Base-by-base conservation (phyloP, 2,329 filamentous ascomycete species). In the Chrysoporthe deuterocubensis region DNA sequence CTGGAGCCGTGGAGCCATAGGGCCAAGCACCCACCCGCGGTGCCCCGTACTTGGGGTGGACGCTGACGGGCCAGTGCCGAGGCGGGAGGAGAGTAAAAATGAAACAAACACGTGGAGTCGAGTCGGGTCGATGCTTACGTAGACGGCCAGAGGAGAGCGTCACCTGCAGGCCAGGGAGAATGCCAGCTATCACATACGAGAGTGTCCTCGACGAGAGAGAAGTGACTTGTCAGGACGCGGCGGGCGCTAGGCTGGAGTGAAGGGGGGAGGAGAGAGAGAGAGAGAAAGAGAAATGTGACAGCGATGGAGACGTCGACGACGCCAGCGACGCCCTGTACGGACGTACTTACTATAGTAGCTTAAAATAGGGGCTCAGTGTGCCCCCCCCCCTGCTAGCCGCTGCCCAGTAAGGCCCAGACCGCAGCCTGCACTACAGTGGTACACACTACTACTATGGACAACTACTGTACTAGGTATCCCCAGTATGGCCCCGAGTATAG, bases 221-320 rank as follows among this genome's bases (percentile, higher is more conserved):
- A n/a, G n/a, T 9, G 9, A 40, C 37, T 5, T 9, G 9, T 40
- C 37, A 40, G 37, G 26, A 26, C 2, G 26, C 2, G 26, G 26
- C 26, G 26, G 26, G 26, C 26, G 26, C 26, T 26, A 26, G 2
- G 26, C 26, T 26, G 26, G 26, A 2, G 26, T 26, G 2, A 26
- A 26, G 26, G 16, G 7, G 16, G n/a, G 44, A n/a, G 7, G 44
- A n/a, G 16, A 46, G 11, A 46, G 44, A 46, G 16, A 46, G 14
- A 11, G 48, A 26, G 9, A 48, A 48, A 48, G 18, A 48, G 18
- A 48, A 1, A 48, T 48, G 18, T 16, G 13, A 16, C n/a, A 8
- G 46, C n/a, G 46, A 26, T 50, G 48, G 21, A 52, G 48, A 52
- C 21, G 13, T 54, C 32, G 50, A 54, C 50, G 50, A 54, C 50